Evolutionary conservation across 495 filamentous ascomycete species (phyloP), one percentile per base, ranked within the genome.

Genomic region (Penicillium cinerascens): DNA sequence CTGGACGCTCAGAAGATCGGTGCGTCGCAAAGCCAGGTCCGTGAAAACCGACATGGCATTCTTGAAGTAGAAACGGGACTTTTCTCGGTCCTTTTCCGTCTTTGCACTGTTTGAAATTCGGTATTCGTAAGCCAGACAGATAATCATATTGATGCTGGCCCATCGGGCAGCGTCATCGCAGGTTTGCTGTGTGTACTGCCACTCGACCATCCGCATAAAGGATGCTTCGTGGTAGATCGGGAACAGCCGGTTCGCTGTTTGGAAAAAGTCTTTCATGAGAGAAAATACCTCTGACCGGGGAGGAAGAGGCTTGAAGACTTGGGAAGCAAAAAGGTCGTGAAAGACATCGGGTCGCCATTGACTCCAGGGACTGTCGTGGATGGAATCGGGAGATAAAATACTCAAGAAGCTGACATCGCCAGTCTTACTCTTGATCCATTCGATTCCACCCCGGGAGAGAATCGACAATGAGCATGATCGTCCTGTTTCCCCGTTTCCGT

Each of bases 351-450:
- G 88, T 54, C 89, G 92, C 92, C 92, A 97, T 49, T 87, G 83
- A 44, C 84, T 85, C 87, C 87, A 95, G 52, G 90, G 91, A 63
- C 85, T 84, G 49, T 92, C 88, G 53, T 90, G 84, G 17, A 82
- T 77, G 0, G 85, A 85, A 20, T 82, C 78, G 21, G 83, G 77
- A 5, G 86, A 83, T 27, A 97, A 85, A 81, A 95, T 87, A 33
- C 84, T 81, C 64, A 95, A 86, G 69, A 96, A 96, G 4, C 86
- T 91, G 15, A 62, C 79, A 60, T 97, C 92, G 16, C 93, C 93
- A 26, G 91, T 95, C 73, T 92, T 97, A 51, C 88, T 84, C 59
- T 95, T 97, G 44, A 98, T 91, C 92, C 95, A 98, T 61, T 96
- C 87, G 44, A 98, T 91, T 37, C 93, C 93, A 64, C 92, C 91